Conservation (phyloP, 2,329 filamentous ascomycete genomes). For the Westerdykella ornata region DNA sequence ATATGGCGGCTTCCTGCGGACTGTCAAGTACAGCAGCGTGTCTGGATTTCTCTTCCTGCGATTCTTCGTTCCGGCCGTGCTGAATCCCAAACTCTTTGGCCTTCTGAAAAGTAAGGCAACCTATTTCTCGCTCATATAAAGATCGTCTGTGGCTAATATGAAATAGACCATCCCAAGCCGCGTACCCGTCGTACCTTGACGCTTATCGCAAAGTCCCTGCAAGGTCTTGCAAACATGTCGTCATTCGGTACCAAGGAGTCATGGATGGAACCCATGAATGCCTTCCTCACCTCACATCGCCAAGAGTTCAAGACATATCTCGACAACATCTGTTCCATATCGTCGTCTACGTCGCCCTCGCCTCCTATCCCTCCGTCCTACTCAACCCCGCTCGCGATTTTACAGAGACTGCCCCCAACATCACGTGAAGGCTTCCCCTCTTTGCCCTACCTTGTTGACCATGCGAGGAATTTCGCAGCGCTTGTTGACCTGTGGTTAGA, state of each 20-base stretch:
- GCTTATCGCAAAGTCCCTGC: conserved; percentile 83
- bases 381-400: conserved; percentile 84
- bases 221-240: conserved; percentile 84
- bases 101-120: conserved; percentile 58
- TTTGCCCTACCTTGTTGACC: conserved; percentile 86
- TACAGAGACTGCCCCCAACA: conserved; percentile 69
- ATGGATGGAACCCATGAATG: conserved; percentile 99
- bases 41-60: conserved; percentile 91
- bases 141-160: conserved; percentile 9
- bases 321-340: conserved; percentile 77
- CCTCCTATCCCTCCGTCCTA: conserved; percentile 72
- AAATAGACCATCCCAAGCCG: conserved; percentile 67
- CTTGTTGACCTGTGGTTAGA: conserved; percentile 77
- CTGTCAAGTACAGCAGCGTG: conserved; percentile 86
- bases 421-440: conserved; percentile 89
- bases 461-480: conserved; percentile 75
- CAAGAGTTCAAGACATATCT: conserved; percentile 80
- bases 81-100: conserved; percentile 91
- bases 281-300: conserved; percentile 68
- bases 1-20: conserved; percentile 85
- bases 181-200: conserved; percentile 83
- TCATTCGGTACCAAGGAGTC: conserved; percentile 89
- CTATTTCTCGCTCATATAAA: background rate
- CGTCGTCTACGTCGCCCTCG: conserved; percentile 54
- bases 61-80: conserved; percentile 92